Evolutionary conservation across 1,139 yeast species (phyloP), one percentile per base, ranked within the genome.

Genomic region (Suhomyces terraborum): DNA sequence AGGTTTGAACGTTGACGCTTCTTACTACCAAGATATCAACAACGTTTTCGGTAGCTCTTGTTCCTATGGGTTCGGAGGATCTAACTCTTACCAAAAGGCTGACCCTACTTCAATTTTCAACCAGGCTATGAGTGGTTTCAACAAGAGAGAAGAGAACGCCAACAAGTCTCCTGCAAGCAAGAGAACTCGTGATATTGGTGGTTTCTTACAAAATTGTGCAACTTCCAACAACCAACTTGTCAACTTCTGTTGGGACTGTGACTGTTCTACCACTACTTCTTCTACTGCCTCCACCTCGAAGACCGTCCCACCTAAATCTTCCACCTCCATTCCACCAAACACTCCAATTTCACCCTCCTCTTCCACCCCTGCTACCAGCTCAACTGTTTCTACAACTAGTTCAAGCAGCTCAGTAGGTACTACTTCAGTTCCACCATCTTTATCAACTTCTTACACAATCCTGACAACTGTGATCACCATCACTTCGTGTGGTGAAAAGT

Each of bases 221-320:
- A 50, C 55, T 18, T 37, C 43, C 13, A 35, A 50, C 25, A 32
- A 13, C 12, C 33, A 34, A 3, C 38, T 56, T 28, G 52, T 51
- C 21, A 51, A 53, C 38, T 51, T 48, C 48, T 58, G 62, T 49
- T 59, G 62, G 61, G 51, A 50, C 35, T 57, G 62, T 49, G 53
- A 52, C 38, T 57, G 62, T 50, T 23, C 26, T 8, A 32, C 26
- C 8, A 12, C 35, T 20, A 32, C 35, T 6, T 21, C 35, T 16
- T 22, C 35, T 21, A 31, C 34, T 13, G 8, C 8, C 13, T 20
- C 17, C 10, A 20, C 32, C 20, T 2, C 19, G 12, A 14, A 13
- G 26, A 32, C 12, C 10, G 12, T 12, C 22, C 32, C 32, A 18
- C 24, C 32, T 13, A 26, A 4, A 4, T 26, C 29, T 10, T 4